Conservation (phyloP, 352 stramenopile species). For the Phytophthora lateralis region DNA sequence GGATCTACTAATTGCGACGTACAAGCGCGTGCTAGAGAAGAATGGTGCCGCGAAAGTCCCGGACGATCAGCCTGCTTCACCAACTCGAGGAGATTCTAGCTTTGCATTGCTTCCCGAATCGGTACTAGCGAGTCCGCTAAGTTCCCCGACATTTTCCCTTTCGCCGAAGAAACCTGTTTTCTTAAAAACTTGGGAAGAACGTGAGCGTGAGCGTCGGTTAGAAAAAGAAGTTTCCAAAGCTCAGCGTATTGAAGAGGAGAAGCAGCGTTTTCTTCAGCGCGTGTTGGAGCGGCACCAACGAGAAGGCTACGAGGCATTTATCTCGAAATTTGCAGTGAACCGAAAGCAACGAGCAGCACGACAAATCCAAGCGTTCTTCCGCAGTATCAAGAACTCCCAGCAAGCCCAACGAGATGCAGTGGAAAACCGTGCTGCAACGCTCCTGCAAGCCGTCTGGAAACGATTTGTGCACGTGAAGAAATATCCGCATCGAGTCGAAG, state of each 20-base stretch:
- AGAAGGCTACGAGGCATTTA: slow-evolving; percentile 23
- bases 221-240: slow-evolving; percentile 66
- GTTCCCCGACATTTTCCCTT: slow-evolving; percentile 24
- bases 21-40: slow-evolving; percentile 54
- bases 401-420: background rate
- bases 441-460: slow-evolving; percentile 42
- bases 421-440: slow-evolving; percentile 20
- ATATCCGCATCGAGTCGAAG: slow-evolving; percentile 30
- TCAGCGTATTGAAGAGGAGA: slow-evolving; percentile 69
- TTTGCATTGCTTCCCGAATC: background rate
- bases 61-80: slow-evolving; percentile 1
- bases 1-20: slow-evolving; percentile 56
- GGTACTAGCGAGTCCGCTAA: slow-evolving; percentile 3
- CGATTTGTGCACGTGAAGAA: slow-evolving; percentile 29
- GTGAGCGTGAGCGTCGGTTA: slow-evolving; percentile 55
- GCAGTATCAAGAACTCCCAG: slow-evolving; percentile 4
- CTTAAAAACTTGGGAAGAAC: slow-evolving; percentile 78
- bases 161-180: slow-evolving; percentile 60
- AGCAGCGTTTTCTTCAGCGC: slow-evolving; percentile 47
- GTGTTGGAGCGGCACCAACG: slow-evolving; percentile 41
- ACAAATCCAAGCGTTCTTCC: slow-evolving; percentile 38
- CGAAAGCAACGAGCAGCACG: slow-evolving; percentile 28
- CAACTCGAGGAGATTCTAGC: background rate
- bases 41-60: slow-evolving; percentile 9
- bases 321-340: slow-evolving; percentile 18